Base-by-base conservation (phyloP, 129 eudicot genomes). In the Dittrichia graveolens region DNA sequence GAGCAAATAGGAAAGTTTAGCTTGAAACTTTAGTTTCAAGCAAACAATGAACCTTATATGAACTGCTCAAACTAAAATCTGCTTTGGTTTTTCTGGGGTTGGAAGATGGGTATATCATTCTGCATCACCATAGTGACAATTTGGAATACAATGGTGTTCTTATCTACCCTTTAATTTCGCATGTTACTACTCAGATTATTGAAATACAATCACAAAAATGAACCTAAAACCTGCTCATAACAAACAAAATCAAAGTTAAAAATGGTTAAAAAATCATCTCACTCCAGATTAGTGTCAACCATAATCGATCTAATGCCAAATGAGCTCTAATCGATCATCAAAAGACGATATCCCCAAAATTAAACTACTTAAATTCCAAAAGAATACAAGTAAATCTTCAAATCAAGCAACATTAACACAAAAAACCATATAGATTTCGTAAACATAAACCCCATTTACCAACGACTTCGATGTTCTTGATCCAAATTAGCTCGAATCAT, bases 401-500 rank as follows among this genome's bases (percentile, higher is more conserved):
- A 18, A 62, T 50, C 55, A 47, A 63, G 34, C 49, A n/a, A 57
- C 66, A 50, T 3, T 43, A 55, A 24, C 45, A 56, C n/a, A 54
- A 19, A 61, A 8, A 24, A 41, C 12, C 34, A 45, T 34, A 78
- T 16, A 72, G 9, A 65, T 14, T 49, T 10, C 37, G 52, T n/a
- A 15, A 53, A 38, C 24, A 42, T 43, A 10, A 1, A 50, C 11
- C 3, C 35, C 10, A 56, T 40, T 62, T 54, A 71, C 47, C 34
- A 16, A 53, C 24, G 40, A 24, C 43, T 24, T 24, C 8, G 63
- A 75, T 48, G 45, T 41, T 19, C 16, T 34, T 58, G 16, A 6
- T 12, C 39, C 18, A 41, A 73, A 69, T 68, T 15, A 73, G 55
- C 52, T 59, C 34, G 46, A 77, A 77, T 78, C 6, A 12, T 11